Evolutionary conservation across 2,329 filamentous ascomycete genomes (phyloP), one percentile per base, ranked within the genome.

Genomic region (Penicillium oxalicum): DNA sequence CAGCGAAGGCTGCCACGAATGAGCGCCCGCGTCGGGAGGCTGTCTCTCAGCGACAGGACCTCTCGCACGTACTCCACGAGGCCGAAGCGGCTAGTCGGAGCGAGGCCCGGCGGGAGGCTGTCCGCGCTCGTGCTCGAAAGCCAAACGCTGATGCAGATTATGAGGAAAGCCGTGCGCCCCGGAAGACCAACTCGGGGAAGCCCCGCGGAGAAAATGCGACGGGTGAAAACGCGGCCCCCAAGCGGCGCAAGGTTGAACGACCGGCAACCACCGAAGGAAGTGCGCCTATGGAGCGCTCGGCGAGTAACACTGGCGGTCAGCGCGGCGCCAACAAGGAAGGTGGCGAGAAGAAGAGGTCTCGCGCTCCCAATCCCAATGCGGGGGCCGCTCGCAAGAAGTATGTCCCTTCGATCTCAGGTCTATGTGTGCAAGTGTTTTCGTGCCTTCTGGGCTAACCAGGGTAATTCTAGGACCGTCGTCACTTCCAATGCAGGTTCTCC

Each of bases 11-110:
- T 9, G 62, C 73, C 47, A 74, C 80, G 39, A 82, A 83, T 29
- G 88, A 94, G 65, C 79, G 86, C 26, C 84, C 86, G 41, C 80
- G 89, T 51, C 82, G 88, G 55, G 90, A 95, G 63, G 87, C 86
- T 24, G 87, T 86, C 9, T 80, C 86, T 24, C 83, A 82, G 35
- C 87, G 90, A 57, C 60, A 64, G 42, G 88, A 77, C 53, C 61
- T 82, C 40, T 75, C 77, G 4, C 77, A 88, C 24, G 87, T 87
- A 53, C 78, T 87, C 39, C 79, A 93, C 47, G 90, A 91, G 45
- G 87, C 86, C 33, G 91, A 95, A 66, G 87, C 87, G 18, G 87
- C 88, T 9, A 84, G 87, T 48, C 82, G 91, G 58, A 93, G 88
- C 66, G 90, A 94, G 63, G 84, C 86, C 32, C 80, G 88, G 55